Evolutionary conservation across 768 basidiomycete species (phyloP).

Genomic region (Suillus subalutaceus): DNA sequence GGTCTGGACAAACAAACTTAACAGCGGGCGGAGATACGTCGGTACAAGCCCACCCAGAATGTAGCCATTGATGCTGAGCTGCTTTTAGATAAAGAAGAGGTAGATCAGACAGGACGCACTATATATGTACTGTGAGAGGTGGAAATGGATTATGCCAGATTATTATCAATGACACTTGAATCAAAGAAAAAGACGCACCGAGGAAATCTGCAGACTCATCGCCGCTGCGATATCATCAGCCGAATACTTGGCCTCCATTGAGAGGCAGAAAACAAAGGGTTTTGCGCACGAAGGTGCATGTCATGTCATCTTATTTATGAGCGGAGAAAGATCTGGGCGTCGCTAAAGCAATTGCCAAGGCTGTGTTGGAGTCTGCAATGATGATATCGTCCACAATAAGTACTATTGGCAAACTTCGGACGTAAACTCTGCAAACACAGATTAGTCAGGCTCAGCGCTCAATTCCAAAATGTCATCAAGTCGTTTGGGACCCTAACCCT

Average conservation of each 20-base stretch:
- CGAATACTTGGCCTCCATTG: not conserved
- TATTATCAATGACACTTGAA: not conserved
- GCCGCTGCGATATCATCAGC: not conserved
- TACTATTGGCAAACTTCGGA: not conserved
- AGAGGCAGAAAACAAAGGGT: not conserved
- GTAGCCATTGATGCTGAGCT: slow-evolving; percentile 5
- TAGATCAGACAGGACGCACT: not conserved
- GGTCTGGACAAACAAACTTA: not conserved
- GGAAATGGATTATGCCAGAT: not conserved
- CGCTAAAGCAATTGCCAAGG: not conserved
- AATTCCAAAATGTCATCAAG: too few relatives aligned
- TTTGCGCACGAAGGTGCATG: not conserved
- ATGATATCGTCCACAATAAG: not conserved
- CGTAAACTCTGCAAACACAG: not conserved
- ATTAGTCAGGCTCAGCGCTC: too few relatives aligned
- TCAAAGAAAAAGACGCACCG: not conserved
- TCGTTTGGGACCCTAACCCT: too few relatives aligned
- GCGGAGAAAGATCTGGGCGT: not conserved
- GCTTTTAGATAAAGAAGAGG: not conserved
- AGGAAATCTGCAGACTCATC: not conserved
- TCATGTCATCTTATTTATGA: not conserved
- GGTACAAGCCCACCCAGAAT: slow-evolving; percentile 4
- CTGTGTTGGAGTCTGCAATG: not conserved
- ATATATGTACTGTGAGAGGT: not conserved
- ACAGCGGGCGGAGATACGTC: not conserved